Evolutionary conservation across 2,329 filamentous ascomycete genomes (phyloP).

Genomic region (Drechslera avenae): DNA sequence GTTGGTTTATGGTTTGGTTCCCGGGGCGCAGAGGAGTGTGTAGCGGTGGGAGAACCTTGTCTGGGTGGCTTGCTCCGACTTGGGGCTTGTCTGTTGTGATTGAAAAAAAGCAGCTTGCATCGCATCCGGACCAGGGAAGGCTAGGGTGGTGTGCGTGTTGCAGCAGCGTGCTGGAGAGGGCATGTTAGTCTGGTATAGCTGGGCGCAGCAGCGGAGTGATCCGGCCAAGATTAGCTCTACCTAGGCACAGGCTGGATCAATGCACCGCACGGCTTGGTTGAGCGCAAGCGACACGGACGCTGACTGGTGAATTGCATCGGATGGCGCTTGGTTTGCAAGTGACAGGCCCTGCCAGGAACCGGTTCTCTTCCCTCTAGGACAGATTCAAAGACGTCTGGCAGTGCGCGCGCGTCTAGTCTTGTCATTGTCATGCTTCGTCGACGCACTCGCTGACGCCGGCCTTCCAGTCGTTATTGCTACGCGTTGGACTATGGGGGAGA

Average conservation of each 20-base stretch:
- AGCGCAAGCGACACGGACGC: slow-evolving; percentile 12
- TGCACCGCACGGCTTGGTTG: slow-evolving; percentile 4
- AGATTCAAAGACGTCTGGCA: slow-evolving; percentile 38
- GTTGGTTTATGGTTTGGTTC: too few species aligned
- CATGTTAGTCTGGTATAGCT: background rate
- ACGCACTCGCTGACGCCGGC: slow-evolving; percentile 25
- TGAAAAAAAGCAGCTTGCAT: slow-evolving; percentile 5
- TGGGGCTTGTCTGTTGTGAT: too few species aligned
- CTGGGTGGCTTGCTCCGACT: too few species aligned
- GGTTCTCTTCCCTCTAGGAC: slow-evolving; percentile 22
- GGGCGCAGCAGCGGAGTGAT: slow-evolving; percentile 13
- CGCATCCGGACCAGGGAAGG: background rate
- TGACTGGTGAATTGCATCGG: slow-evolving; percentile 33
- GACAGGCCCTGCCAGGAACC: slow-evolving; percentile 35
- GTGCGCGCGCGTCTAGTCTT: slow-evolving; percentile 19
- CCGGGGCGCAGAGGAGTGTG: background rate
- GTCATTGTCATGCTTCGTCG: slow-evolving; percentile 25
- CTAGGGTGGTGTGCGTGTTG: background rate
- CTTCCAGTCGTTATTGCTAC: slow-evolving; percentile 19
- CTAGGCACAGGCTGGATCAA: slow-evolving; percentile 8
- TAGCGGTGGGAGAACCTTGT: background rate
- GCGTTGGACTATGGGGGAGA: slow-evolving; percentile 40
- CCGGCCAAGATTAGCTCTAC: slow-evolving; percentile 6
- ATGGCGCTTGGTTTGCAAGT: slow-evolving; percentile 27
- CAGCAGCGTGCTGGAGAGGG: background rate